phyloP scores from a whole-genome alignment of 768 basidiomycete species.

The Asterophora lycoperdoides region DNA sequence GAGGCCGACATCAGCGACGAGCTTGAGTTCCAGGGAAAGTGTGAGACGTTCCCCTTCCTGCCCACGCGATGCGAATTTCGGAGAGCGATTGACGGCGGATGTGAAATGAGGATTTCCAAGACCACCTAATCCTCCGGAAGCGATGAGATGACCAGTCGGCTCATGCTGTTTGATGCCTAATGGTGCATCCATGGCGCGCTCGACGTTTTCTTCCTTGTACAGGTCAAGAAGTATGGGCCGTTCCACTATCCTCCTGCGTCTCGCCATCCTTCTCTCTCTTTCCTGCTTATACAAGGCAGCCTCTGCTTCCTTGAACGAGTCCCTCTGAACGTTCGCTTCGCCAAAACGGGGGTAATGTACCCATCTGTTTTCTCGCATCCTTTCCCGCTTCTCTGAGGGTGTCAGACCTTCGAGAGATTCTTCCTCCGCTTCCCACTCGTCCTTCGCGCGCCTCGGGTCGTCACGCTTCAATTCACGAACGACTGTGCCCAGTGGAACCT shows the following conservation, averaged over 20 bases:
- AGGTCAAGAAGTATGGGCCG: slow-evolving; percentile 59
- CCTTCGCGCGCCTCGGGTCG: slow-evolving; percentile 59
- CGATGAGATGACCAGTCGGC: slow-evolving; percentile 59
- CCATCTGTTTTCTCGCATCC: slow-evolving; percentile 66
- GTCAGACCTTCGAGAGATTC: slow-evolving; percentile 49
- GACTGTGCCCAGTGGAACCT: slow-evolving; percentile 88
- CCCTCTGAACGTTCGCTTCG: slow-evolving; percentile 58
- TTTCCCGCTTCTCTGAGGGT: slow-evolving; percentile 45
- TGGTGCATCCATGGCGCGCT: slow-evolving; percentile 51
- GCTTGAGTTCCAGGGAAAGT: slow-evolving; percentile 87
- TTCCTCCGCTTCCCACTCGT: slow-evolving; percentile 74
- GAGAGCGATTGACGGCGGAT: slow-evolving; percentile 63
- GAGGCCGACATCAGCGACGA: slow-evolving; percentile 91
- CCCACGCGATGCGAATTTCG: slow-evolving; percentile 83
- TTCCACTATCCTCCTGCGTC: slow-evolving; percentile 36
- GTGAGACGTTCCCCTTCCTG: slow-evolving; percentile 72
- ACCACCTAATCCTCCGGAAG: slow-evolving; percentile 76
- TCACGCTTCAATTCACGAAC: slow-evolving; percentile 69
- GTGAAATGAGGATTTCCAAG: slow-evolving; percentile 87
- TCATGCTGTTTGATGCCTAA: slow-evolving; percentile 55
- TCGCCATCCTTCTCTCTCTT: slow-evolving; percentile 48
- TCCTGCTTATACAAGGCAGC: slow-evolving; percentile 55
- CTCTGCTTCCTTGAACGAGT: slow-evolving; percentile 72
- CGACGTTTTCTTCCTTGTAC: slow-evolving; percentile 43
- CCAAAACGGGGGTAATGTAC: slow-evolving; percentile 71